A percentile compares a stretch with the other conserved stretches of the same genome.
Evolutionary conservation across 2,329 filamentous ascomycete species (phyloP).

Genomic region (Allantophomopsis cytisporea): DNA sequence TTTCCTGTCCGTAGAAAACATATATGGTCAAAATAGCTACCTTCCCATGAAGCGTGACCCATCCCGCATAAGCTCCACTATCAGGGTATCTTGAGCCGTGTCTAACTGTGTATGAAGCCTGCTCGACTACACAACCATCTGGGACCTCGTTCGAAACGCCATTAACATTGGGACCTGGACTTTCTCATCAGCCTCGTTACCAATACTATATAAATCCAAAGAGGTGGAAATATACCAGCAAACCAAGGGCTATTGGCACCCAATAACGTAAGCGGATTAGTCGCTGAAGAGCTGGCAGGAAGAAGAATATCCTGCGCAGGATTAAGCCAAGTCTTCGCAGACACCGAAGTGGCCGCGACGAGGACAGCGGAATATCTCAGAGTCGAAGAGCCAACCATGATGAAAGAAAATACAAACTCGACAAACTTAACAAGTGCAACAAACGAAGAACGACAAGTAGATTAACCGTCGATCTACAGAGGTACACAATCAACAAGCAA

Average conservation of each 20-base stretch:
- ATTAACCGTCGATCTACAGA: too few relatives aligned
- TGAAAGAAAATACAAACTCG: too few relatives aligned
- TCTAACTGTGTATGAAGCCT: conserved; percentile 43
- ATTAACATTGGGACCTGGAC: conserved; percentile 37
- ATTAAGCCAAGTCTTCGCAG: too few relatives aligned
- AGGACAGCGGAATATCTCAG: too few relatives aligned
- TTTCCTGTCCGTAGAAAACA: too few relatives aligned
- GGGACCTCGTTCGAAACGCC: conserved; percentile 39
- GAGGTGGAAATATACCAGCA: conserved; percentile 23
- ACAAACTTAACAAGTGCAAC: too few relatives aligned
- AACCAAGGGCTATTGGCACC: conserved; percentile 40
- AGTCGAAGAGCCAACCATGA: too few relatives aligned
- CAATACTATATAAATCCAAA: not conserved
- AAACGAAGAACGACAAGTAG: too few relatives aligned
- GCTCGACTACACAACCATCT: conserved; percentile 41
- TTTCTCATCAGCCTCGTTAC: not conserved
- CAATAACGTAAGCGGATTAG: conserved; percentile 30
- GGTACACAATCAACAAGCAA: too few relatives aligned
- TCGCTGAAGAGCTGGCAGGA: conserved; percentile 18
- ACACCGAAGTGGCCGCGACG: too few relatives aligned
- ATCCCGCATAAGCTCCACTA: conserved; percentile 41
- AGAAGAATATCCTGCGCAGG: conserved; percentile 19
- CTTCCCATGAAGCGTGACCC: conserved; percentile 32
- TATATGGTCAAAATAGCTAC: conserved; percentile 15
- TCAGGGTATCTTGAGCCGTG: conserved; percentile 54